Base-by-base conservation (phyloP, 179 eudicot species). In the Heliamphora pulchella region DNA sequence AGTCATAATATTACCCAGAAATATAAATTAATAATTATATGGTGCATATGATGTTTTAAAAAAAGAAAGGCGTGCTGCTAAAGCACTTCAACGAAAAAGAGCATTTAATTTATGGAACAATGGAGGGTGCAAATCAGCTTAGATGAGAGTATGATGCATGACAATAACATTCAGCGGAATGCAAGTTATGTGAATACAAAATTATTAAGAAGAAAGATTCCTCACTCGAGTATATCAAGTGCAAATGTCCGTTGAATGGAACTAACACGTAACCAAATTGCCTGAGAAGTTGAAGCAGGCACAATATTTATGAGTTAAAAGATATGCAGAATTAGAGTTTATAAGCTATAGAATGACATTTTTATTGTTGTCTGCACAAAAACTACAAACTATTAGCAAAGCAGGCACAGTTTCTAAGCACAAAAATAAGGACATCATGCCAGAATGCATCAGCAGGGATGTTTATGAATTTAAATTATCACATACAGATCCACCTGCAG, bases 401-500 rank as follows among this genome's bases (percentile, higher is more conserved):
- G 54, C 8, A 0, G 47, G 66, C 15, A 43, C 15, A 59, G 67
- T 22, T 80, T 74, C 71, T 53, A 68, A 77, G 13, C 31, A 48
- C 70, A 41, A 39, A 58, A 18, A 17, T 59, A 74, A 62, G 46
- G 43, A 78, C 77, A 66, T 22, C 47, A 66, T 14, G 58, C 67
- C 31, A 47, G 22, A 61, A 75, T 15, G 51, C 15, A 53, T 57
- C 39, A 43, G 72, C 20, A 0, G 47, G 14, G 68, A 57, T 51
- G 65, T 76, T 69, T 59, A 81, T 65, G 61, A 70, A 80, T 78
- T 79, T 62, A 84, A 89, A 84, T 76, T 78, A 85, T 88, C 93
- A 96, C 99, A 91, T 96, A 96, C 99, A 90, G 99, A 96, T 96
- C 98, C 99, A 96, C 99, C 99, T 94, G 99, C 99, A 88, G 98